Conservation (phyloP, 345 rosid species). For the Gossypium stocksii region DNA sequence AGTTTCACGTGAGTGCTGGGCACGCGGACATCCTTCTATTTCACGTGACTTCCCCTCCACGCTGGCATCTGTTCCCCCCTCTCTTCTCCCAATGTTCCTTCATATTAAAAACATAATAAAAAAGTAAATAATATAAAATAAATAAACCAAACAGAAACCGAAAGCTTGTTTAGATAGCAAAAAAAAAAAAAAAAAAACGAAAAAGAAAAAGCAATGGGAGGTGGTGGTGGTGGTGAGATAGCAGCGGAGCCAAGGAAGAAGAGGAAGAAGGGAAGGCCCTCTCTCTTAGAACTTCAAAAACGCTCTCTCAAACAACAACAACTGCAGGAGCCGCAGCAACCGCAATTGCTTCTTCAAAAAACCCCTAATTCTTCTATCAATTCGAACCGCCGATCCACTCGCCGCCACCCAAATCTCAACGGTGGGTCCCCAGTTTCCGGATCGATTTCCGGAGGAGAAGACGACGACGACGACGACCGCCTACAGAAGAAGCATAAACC, state of each 20-base stretch:
- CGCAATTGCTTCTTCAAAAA: constrained; percentile 26
- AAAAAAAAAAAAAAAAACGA: neutral
- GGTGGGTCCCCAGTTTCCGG: constrained; percentile 28
- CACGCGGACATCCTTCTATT: neutral
- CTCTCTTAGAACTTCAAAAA: constrained; percentile 86
- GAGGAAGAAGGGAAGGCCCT: constrained; percentile 99
- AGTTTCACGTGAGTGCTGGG: neutral
- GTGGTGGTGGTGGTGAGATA: constrained; percentile 34
- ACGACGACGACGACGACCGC: constrained; percentile 70
- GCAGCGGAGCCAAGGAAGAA: constrained; percentile 56
- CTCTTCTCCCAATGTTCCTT: neutral
- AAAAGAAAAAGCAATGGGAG: constrained; percentile 28
- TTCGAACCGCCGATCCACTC: constrained; percentile 48
- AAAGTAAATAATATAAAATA: constrained; percentile 8
- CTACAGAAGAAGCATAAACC: constrained; percentile 65
- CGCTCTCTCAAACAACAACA: constrained; percentile 76
- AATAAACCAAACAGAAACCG: constrained; percentile 18
- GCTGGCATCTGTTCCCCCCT: constrained; percentile 10
- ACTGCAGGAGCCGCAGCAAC: constrained; percentile 30
- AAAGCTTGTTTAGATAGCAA: constrained; percentile 23
- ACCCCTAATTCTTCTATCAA: constrained; percentile 43
- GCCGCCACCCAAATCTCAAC: constrained; percentile 45
- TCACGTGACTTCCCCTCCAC: constrained; percentile 27
- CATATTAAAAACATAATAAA: neutral
- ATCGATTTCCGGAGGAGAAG: constrained; percentile 34